A percentile compares a stretch with the other conserved stretches of the same genome.
Evolutionary conservation across 192 early-diverging fungal species (phyloP).

Genomic region (Coemansia sp.): DNA sequence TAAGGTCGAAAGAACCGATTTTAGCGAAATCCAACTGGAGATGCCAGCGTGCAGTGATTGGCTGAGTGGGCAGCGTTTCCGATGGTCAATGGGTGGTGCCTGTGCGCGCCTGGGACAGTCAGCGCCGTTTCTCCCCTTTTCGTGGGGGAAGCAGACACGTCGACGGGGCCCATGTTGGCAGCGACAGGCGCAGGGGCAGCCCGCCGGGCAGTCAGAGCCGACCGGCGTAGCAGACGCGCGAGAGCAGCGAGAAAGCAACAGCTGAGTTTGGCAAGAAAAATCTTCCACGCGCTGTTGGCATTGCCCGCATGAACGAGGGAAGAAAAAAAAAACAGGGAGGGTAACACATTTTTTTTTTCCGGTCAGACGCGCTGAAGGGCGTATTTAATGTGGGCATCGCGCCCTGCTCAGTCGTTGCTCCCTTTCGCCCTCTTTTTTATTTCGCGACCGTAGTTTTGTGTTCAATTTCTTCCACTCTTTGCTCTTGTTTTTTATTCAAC

Average conservation of each 20-base stretch:
- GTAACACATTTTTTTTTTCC: conserved; percentile 14
- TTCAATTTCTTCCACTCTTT: conserved; percentile 23
- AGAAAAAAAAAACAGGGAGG: conserved; percentile 5
- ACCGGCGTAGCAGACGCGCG: neutral
- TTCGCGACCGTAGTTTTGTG: conserved; percentile 25
- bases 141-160: neutral
- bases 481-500: conserved; percentile 6
- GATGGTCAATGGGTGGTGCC: conserved; percentile 1
- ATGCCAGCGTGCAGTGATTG: conserved; percentile 28
- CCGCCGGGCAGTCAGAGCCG: neutral
- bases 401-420: conserved; percentile 18
- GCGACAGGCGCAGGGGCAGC: neutral
- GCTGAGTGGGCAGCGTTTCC: conserved; percentile 11
- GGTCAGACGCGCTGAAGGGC: conserved; percentile 14
- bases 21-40: conserved; percentile 21
- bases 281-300: neutral
- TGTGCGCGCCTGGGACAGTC: neutral
- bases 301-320: neutral
- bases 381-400: conserved; percentile 40
- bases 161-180: neutral
- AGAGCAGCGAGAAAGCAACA: neutral
- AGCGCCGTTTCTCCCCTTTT: neutral
- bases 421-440: conserved; percentile 25
- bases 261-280: neutral
- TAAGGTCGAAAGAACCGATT: conserved; percentile 3